Conservation (phyloP, 2,329 filamentous ascomycete genomes). For the Trichoderma sp. region DNA sequence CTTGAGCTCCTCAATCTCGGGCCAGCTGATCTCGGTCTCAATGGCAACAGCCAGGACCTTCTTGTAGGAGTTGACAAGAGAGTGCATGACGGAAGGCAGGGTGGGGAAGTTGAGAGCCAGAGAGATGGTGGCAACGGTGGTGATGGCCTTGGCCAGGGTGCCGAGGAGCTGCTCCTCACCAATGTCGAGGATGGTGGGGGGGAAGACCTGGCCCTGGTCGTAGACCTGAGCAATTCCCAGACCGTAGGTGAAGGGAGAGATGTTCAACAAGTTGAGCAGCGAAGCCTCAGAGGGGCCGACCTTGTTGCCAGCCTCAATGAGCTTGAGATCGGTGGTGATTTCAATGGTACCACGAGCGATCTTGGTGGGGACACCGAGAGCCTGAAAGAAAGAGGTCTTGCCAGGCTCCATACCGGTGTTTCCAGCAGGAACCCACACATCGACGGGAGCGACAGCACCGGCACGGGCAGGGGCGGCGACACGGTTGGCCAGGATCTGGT, state of each 20-base stretch:
- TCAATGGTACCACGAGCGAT: constrained; percentile 99
- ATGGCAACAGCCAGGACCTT: constrained; percentile 88
- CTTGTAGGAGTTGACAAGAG: constrained; percentile 97
- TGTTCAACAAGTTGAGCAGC: constrained; percentile 99
- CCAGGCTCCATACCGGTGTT: constrained; percentile 99
- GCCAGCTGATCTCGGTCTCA: constrained; percentile 89
- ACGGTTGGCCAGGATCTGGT: constrained; percentile 95
- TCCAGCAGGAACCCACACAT: constrained; percentile 94
- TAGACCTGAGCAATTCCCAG: constrained; percentile 97
- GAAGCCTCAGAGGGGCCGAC: constrained; percentile 99
- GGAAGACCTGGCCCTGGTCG: constrained; percentile 94
- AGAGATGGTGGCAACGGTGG: constrained; percentile 86
- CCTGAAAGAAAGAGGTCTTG: constrained; percentile 99
- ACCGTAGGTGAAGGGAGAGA: constrained; percentile 99
- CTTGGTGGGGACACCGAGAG: constrained; percentile 99
- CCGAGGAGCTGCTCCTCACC: constrained; percentile 91
- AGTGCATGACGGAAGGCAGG: constrained; percentile 94
- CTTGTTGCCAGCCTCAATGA: constrained; percentile 89
- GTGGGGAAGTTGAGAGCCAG: constrained; percentile 95
- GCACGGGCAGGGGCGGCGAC: constrained; percentile 97
- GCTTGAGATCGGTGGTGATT: constrained; percentile 97
- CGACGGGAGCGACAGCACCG: constrained; percentile 88
- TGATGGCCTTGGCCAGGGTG: constrained; percentile 77
- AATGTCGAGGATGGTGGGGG: constrained; percentile 83
- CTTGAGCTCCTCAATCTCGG: constrained; percentile 96